Percentiles rank a stretch among this genome's conserved stretches.
phyloP scores from a whole-genome alignment of 1,139 yeast species.

The Diutina mesorugosa region DNA sequence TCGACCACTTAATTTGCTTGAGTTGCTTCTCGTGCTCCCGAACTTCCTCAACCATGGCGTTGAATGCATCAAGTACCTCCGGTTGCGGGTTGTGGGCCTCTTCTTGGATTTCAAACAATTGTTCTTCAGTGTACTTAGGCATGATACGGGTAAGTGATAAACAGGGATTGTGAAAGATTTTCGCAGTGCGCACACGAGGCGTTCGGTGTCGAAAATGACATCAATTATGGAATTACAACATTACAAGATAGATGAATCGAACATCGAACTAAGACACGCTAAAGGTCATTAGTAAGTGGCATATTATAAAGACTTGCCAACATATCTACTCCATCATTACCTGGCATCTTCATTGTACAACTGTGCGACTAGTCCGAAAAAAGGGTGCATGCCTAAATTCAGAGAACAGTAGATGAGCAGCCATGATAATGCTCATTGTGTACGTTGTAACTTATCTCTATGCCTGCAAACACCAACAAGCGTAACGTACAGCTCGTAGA shows the following conservation, averaged over 20 bases:
- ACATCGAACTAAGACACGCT: not conserved
- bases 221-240: not conserved
- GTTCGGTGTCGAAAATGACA: not conserved
- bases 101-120: slow-evolving; percentile 44
- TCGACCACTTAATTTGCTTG: slow-evolving; percentile 20
- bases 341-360: not conserved
- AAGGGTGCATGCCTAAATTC: not conserved
- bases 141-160: not conserved
- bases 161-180: not conserved
- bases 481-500: too few relatives aligned
- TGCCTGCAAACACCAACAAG: too few relatives aligned
- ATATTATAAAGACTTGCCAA: too few relatives aligned
- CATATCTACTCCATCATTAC: not conserved
- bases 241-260: too few relatives aligned
- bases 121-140: slow-evolving; percentile 56
- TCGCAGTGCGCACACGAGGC: slow-evolving; percentile 1
- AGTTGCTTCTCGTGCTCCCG: slow-evolving; percentile 26
- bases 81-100: slow-evolving; percentile 49
- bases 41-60: slow-evolving; percentile 53
- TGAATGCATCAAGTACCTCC: slow-evolving; percentile 51
- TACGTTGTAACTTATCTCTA: too few relatives aligned
- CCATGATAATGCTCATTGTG: too few relatives aligned
- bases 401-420: too few relatives aligned
- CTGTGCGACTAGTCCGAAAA: not conserved
- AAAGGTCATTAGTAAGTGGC: not conserved